A percentile compares a stretch with the other conserved stretches of the same genome.
These are phyloP conservation scores for Tremellales sp. DNA, from an alignment of 1,284 basidiomycete species.

Conservation along the genomic window DNA sequence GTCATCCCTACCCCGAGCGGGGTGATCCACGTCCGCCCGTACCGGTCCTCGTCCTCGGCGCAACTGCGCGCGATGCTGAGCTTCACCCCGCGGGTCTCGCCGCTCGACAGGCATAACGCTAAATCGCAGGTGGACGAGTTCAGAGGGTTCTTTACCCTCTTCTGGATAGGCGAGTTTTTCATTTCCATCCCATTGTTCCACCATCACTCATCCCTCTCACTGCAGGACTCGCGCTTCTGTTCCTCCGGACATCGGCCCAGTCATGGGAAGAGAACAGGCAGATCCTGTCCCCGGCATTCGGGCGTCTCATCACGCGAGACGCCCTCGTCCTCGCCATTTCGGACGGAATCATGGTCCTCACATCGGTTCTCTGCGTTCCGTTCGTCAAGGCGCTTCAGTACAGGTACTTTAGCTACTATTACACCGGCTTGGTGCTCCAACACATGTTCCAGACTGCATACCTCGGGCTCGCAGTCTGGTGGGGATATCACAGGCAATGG, in stretches of 20 bases:
- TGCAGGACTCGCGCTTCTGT: constrained; percentile 76
- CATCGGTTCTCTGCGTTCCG: constrained; percentile 71
- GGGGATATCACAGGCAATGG: constrained; percentile 66
- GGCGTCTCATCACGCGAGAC: constrained; percentile 81
- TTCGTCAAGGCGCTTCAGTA: constrained; percentile 72
- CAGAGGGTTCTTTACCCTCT: constrained; percentile 87
- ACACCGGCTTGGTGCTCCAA: constrained; percentile 68
- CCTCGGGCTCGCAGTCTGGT: constrained; percentile 61
- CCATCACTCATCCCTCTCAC: not conserved
- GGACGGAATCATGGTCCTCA: constrained; percentile 73
- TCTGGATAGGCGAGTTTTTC: constrained; percentile 59
- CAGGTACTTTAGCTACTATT: constrained; percentile 75
- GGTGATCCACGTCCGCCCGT: constrained; percentile 40
- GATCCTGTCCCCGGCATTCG: constrained; percentile 76
- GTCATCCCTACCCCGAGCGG: constrained; percentile 40
- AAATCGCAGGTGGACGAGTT: constrained; percentile 74
- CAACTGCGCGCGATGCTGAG: constrained; percentile 61
- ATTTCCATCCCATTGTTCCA: not conserved
- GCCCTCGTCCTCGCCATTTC: constrained; percentile 76
- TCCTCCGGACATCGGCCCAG: constrained; percentile 69
- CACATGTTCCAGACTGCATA: constrained; percentile 70
- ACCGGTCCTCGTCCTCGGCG: constrained; percentile 36
- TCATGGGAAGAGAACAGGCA: constrained; percentile 71
- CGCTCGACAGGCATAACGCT: constrained; percentile 76
- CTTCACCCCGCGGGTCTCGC: constrained; percentile 77